phyloP scores from a whole-genome alignment of 345 rosid species.

The Limnanthes douglasii region DNA sequence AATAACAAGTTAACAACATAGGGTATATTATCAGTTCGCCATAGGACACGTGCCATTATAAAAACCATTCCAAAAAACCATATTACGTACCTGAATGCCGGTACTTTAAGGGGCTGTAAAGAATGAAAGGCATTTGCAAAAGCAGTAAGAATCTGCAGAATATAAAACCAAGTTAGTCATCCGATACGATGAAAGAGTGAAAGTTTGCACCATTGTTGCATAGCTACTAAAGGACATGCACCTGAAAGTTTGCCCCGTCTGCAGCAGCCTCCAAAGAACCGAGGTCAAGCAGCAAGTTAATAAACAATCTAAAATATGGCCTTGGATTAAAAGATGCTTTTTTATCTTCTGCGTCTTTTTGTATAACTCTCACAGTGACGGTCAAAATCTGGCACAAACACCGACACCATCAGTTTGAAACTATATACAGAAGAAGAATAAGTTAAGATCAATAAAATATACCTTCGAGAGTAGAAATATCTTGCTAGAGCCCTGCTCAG shows the following conservation, averaged over 20 bases:
- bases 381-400: conserved; percentile 36
- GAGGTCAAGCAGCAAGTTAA: conserved; percentile 70
- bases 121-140: conserved; percentile 84
- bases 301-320: conserved; percentile 59
- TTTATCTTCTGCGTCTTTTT: conserved; percentile 79
- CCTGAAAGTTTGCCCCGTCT: conserved; percentile 77
- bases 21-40: neutral
- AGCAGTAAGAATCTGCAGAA: conserved; percentile 64
- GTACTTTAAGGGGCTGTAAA: conserved; percentile 84
- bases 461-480: conserved; percentile 60
- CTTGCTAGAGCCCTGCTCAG: conserved; percentile 74
- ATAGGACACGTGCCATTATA: neutral
- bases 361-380: conserved; percentile 60
- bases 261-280: conserved; percentile 42
- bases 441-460: neutral
- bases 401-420: neutral
- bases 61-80: neutral
- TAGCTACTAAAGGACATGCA: conserved; percentile 10
- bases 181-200: no score
- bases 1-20: neutral
- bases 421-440: no score
- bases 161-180: conserved; percentile 9
- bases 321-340: conserved; percentile 47
- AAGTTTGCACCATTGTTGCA: no score
- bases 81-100: conserved; percentile 69